Base-by-base conservation (phyloP, 768 basidiomycete genomes). In the Leccinum arenicola region DNA sequence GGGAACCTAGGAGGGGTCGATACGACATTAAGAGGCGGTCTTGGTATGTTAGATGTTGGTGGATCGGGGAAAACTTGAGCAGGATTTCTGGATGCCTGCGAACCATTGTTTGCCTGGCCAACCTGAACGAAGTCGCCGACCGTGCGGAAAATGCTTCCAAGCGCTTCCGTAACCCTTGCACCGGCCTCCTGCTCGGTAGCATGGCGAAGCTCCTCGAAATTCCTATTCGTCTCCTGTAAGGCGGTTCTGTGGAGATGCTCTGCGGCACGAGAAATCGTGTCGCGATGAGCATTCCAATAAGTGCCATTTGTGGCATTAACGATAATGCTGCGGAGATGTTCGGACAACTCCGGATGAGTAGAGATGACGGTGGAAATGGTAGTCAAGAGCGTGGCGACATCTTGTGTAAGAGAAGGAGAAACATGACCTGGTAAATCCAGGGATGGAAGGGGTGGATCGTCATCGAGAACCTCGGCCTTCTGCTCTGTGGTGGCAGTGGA, bases 261-360 rank as follows among this genome's bases (percentile, higher is more conserved):
- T 4, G 84, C 85, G 19, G 84, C 82, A 21, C 82, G 81, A 8
- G 84, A 80, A 48, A 90, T 71, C 3, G 81, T 75, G 9, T 82
- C 81, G 51, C 86, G 82, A 65, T 90, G 87, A 29, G 78, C 71
- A 36, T 75, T 70, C 89, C 88, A 93, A 68, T 93, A 92, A 9
- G 80, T 76, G 23, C 89, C 90, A 53, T 76, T 82, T 6, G 79
- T 76, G 4, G 86, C 76, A 63, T 91, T 89, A 52, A 76, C 75
- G 49, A 84, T 69, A 35, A 93, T 82, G 66, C 82, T 85, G 57
- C 83, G 85, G 57, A 93, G 68, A 48, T 80, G 81, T 56, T 88
- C 85, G 3, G 86, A 81, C 11, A 93, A 71, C 61, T 93, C 89
- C 4, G 91, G 91, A 64, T 92, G 88, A 6, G 82, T 70, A 0